These are phyloP conservation scores for Plasmodium yoelii DNA, from an alignment of 169 alveolate species.

Conservation along the genomic window DNA sequence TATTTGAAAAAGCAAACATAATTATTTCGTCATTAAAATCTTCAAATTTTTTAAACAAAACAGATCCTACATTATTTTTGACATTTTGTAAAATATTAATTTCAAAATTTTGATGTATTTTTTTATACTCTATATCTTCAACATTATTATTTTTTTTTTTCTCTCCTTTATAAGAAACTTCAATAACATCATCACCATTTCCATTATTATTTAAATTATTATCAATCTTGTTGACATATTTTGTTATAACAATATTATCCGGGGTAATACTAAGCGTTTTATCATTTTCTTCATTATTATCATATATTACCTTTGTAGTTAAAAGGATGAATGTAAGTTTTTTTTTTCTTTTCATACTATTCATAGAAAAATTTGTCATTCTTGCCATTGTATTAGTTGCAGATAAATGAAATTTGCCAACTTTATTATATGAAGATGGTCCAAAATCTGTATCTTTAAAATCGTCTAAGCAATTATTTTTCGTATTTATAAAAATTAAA, in stretches of 20 bases:
- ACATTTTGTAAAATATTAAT: constrained; percentile 53
- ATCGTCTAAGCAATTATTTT: not conserved
- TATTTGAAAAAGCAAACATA: constrained; percentile 34
- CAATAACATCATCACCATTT: constrained; percentile 61
- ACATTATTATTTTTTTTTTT: constrained; percentile 42
- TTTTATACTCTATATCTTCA: constrained; percentile 35
- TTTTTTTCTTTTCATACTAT: constrained; percentile 21
- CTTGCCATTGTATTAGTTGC: too few species aligned
- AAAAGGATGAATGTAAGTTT: constrained; percentile 28
- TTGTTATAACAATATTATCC: constrained; percentile 24
- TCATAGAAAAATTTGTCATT: not conserved
- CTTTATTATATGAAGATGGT: not conserved
- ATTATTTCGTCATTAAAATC: constrained; percentile 57
- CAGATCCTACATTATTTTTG: constrained; percentile 49
- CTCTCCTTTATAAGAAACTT: constrained; percentile 52
- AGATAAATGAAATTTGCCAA: too few species aligned
- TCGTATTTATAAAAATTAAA: constrained; percentile 59
- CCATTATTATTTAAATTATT: constrained; percentile 7
- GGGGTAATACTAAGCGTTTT: constrained; percentile 24
- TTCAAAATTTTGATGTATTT: constrained; percentile 46
- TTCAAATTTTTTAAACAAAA: constrained; percentile 56
- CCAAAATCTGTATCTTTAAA: constrained; percentile 5
- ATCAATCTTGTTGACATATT: constrained; percentile 31
- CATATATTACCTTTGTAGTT: constrained; percentile 38
- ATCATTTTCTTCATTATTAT: constrained; percentile 18